A percentile compares a stretch with the other conserved stretches of the same genome.
Conservation (phyloP, 2,329 filamentous ascomycete genomes). For the Aspergillus sp. region DNA sequence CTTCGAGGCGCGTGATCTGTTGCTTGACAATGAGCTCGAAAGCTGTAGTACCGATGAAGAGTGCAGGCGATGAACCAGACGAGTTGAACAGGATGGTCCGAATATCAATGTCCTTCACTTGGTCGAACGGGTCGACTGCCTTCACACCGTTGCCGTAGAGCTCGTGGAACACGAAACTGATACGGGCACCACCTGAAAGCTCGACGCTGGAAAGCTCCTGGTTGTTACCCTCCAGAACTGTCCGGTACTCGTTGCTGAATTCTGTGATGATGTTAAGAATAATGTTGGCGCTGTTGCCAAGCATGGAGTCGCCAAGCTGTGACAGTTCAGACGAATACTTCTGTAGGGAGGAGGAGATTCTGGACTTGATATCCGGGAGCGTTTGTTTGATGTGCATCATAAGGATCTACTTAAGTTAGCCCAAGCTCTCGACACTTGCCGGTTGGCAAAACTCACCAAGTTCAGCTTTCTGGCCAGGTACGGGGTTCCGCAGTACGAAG, state of each 20-base stretch:
- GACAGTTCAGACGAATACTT: conserved; percentile 85
- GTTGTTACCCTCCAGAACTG: conserved; percentile 93
- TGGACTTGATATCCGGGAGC: conserved; percentile 94
- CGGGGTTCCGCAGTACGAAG: conserved; percentile 95
- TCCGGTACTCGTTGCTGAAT: conserved; percentile 96
- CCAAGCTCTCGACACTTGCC: neutral
- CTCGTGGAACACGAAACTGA: conserved; percentile 99
- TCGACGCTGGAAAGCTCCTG: conserved; percentile 92
- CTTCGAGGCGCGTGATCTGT: conserved; percentile 94
- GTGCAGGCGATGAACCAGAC: conserved; percentile 92
- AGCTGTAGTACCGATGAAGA: conserved; percentile 97
- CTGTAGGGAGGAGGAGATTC: conserved; percentile 88
- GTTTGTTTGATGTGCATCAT: conserved; percentile 99
- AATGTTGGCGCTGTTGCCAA: conserved; percentile 95
- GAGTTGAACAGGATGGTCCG: conserved; percentile 98
- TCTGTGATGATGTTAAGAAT: conserved; percentile 98
- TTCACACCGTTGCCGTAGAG: conserved; percentile 97
- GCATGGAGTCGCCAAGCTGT: conserved; percentile 85
- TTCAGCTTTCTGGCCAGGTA: conserved; percentile 97
- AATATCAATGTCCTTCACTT: conserved; percentile 97
- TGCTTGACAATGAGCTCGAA: conserved; percentile 99
- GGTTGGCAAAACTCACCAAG: conserved; percentile 50
- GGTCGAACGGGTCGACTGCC: conserved; percentile 94
- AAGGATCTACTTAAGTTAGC: conserved; percentile 63
- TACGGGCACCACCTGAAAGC: conserved; percentile 93